phyloP scores from a whole-genome alignment of 2,329 filamentous ascomycete species.

The Diaporthe sp. region DNA sequence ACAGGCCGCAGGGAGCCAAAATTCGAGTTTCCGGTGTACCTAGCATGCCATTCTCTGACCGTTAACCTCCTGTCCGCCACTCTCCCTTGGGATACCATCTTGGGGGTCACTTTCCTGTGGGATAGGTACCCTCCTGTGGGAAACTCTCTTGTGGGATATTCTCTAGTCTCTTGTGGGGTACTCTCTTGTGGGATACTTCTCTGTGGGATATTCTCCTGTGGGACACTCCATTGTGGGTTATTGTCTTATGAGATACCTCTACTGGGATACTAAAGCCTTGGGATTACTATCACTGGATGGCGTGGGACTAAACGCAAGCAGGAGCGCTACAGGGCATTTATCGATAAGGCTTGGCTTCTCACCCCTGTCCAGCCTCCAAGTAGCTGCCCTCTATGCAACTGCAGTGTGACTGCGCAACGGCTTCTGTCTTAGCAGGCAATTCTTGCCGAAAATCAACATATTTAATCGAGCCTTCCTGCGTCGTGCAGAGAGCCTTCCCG shows the following conservation, averaged over 20 bases:
- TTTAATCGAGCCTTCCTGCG: background rate
- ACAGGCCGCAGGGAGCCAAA: background rate
- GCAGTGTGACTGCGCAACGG: background rate
- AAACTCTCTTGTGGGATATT: background rate
- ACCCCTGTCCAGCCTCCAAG: background rate
- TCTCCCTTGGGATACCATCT: background rate
- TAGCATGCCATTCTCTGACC: background rate
- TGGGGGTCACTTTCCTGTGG: background rate
- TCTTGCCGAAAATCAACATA: background rate
- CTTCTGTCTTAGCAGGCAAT: background rate
- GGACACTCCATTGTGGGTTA: no score
- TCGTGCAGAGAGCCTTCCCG: no score
- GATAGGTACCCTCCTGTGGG: background rate
- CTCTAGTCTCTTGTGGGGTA: background rate
- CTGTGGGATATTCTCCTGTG: no score
- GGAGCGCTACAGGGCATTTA: background rate
- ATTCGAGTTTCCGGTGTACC: background rate
- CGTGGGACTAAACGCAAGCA: background rate
- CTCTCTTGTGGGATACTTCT: background rate
- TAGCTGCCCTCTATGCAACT: background rate
- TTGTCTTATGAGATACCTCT: background rate
- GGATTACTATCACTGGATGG: background rate
- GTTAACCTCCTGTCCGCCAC: background rate
- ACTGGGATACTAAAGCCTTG: background rate
- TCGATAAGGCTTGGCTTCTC: background rate